Evolutionary conservation across 495 filamentous ascomycete genomes (phyloP).

Genomic region (Neurospora sp.): DNA sequence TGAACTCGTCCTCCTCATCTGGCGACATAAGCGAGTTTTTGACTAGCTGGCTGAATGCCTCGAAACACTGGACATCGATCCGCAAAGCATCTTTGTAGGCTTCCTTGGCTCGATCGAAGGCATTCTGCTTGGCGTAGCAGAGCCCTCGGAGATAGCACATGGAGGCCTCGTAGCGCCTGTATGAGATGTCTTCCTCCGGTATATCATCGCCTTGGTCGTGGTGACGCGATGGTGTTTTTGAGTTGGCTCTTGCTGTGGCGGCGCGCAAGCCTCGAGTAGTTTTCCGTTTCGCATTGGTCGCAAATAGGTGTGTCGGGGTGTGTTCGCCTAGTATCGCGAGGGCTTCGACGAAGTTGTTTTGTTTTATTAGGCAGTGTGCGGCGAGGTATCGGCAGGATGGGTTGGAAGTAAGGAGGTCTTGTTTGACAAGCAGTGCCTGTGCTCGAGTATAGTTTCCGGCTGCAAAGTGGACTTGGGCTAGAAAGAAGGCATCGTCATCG

Average conservation of each 20-base stretch:
- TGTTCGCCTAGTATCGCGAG: constrained; percentile 82
- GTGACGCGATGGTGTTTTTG: constrained; percentile 32
- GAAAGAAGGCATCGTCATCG: constrained; percentile 85
- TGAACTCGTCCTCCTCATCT: constrained; percentile 87
- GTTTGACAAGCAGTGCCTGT: constrained; percentile 70
- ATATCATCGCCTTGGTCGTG: constrained; percentile 46
- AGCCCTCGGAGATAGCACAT: constrained; percentile 95
- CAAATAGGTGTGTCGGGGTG: constrained; percentile 78
- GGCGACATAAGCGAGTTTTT: constrained; percentile 97
- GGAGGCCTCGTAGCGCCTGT: constrained; percentile 79
- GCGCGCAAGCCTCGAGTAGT: constrained; percentile 31
- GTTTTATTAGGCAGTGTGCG: constrained; percentile 86
- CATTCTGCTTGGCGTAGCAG: constrained; percentile 95
- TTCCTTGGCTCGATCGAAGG: constrained; percentile 92
- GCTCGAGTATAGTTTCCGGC: constrained; percentile 90
- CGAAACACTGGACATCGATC: constrained; percentile 97
- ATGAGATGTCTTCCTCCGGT: constrained; percentile 61
- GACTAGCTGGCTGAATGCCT: constrained; percentile 96
- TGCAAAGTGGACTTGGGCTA: constrained; percentile 88
- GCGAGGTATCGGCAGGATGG: constrained; percentile 85
- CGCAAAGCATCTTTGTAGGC: constrained; percentile 96
- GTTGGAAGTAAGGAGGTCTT: constrained; percentile 71
- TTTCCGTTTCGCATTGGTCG: constrained; percentile 52
- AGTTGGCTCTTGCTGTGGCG: constrained; percentile 23
- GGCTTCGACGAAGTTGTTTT: constrained; percentile 80